A percentile compares a stretch with the other conserved stretches of the same genome.
phyloP scores from a whole-genome alignment of 2,329 filamentous ascomycete species.

The Hymenoscyphus repandus region DNA sequence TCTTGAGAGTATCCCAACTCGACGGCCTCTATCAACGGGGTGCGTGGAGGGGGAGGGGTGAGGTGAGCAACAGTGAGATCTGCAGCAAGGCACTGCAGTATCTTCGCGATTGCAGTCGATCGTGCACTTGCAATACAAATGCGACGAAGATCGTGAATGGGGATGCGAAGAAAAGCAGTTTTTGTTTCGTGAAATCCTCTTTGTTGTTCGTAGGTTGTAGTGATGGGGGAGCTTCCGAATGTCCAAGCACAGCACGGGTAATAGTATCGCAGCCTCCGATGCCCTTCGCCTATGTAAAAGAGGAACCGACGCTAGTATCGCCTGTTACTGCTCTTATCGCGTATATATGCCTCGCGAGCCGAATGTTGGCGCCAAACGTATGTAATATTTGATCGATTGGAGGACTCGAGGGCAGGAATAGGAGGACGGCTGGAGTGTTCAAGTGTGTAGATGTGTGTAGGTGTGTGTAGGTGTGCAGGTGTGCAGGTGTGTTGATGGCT shows the following conservation, averaged over 20 bases:
- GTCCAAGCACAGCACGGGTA: background rate
- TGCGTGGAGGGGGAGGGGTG: slow-evolving; percentile 1
- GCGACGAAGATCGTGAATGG: background rate
- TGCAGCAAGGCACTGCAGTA: slow-evolving; percentile 6
- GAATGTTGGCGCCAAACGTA: too few relatives aligned
- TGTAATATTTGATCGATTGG: too few relatives aligned
- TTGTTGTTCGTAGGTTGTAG: background rate
- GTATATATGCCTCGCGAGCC: too few relatives aligned
- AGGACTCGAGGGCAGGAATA: too few relatives aligned
- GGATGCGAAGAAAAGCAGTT: background rate
- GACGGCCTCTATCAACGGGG: background rate
- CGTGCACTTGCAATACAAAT: background rate
- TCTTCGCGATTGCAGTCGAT: slow-evolving; percentile 1
- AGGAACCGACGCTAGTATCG: too few relatives aligned
- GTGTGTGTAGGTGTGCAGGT: too few relatives aligned
- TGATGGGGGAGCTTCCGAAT: background rate
- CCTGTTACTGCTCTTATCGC: too few relatives aligned
- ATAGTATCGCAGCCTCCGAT: too few relatives aligned
- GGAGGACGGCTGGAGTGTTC: background rate
- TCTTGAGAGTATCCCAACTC: slow-evolving; percentile 8
- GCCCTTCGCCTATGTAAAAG: too few relatives aligned
- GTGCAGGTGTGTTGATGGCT: too few relatives aligned
- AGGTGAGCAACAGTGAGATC: background rate
- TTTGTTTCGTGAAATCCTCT: background rate
- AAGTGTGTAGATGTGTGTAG: background rate